phyloP scores from a whole-genome alignment of 257 asterid species.

The Solanum peruvianum region DNA sequence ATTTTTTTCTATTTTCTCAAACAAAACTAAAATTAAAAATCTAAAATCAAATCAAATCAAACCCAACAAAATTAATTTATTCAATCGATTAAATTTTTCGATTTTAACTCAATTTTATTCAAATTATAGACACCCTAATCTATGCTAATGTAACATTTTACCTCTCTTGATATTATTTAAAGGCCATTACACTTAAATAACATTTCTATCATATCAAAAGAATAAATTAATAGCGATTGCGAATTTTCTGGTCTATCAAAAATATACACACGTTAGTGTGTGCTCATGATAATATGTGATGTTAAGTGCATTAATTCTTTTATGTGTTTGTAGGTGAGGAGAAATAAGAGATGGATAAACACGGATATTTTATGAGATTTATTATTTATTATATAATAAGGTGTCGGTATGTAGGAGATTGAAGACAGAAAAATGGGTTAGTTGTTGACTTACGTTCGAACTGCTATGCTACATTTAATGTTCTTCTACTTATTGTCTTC shows the following conservation, averaged over 20 bases:
- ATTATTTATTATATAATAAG: neutral
- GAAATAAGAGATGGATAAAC: neutral
- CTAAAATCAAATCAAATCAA: neutral
- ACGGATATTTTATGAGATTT: neutral
- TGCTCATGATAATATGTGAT: neutral
- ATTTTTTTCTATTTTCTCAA: too few relatives aligned
- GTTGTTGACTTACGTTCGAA: neutral
- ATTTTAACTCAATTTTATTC: neutral
- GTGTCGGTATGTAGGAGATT: neutral
- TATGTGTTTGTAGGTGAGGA: neutral
- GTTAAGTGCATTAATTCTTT: neutral
- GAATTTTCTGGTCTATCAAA: neutral
- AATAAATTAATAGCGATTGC: neutral
- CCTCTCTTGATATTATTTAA: neutral
- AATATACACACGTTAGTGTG: neutral
- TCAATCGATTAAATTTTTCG: too few relatives aligned
- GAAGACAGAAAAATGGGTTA: neutral
- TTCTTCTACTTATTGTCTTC: neutral
- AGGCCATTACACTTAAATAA: neutral
- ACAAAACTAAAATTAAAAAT: too few relatives aligned
- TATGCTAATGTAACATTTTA: neutral
- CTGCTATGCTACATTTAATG: neutral
- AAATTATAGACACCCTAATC: neutral
- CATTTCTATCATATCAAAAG: neutral
- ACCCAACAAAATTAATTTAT: too few relatives aligned